Conservation (phyloP, 495 filamentous ascomycete species). For the Sporormia fimetaria region DNA sequence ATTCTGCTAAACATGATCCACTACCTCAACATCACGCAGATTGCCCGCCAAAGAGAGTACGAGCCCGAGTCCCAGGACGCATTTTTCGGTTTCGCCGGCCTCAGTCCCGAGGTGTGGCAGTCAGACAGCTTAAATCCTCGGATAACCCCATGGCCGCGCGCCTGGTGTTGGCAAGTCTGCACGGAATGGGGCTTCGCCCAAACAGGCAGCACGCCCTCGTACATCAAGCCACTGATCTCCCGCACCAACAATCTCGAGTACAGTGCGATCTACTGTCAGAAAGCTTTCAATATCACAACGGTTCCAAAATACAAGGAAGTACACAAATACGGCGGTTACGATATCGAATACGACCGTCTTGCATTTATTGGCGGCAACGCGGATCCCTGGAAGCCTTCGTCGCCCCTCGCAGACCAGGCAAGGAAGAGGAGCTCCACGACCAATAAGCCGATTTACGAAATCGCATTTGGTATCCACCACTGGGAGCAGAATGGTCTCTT, state of each 20-base stretch:
- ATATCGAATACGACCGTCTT: constrained; percentile 51
- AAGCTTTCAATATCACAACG: constrained; percentile 51
- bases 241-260: constrained; percentile 49
- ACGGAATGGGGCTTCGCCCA: constrained; percentile 59
- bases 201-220: constrained; percentile 49
- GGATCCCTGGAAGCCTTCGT: constrained; percentile 61
- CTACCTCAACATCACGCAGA: constrained; percentile 41
- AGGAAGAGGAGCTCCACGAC: constrained; percentile 41
- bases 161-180: constrained; percentile 32
- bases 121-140: constrained; percentile 39
- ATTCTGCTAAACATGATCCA: constrained; percentile 56
- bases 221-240: constrained; percentile 52
- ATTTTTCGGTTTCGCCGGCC: constrained; percentile 44
- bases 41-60: constrained; percentile 29
- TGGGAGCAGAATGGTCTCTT: constrained; percentile 64
- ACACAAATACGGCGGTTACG: constrained; percentile 59
- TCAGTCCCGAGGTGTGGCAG: constrained; percentile 41
- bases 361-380: constrained; percentile 56
- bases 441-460: constrained; percentile 50
- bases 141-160: constrained; percentile 22
- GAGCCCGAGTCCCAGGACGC: constrained; percentile 39
- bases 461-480: constrained; percentile 54
- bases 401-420: constrained; percentile 45
- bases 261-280: constrained; percentile 41
- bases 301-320: constrained; percentile 45